Conservation (phyloP, 129 eudicot genomes). For the Erigeron canadensis region DNA sequence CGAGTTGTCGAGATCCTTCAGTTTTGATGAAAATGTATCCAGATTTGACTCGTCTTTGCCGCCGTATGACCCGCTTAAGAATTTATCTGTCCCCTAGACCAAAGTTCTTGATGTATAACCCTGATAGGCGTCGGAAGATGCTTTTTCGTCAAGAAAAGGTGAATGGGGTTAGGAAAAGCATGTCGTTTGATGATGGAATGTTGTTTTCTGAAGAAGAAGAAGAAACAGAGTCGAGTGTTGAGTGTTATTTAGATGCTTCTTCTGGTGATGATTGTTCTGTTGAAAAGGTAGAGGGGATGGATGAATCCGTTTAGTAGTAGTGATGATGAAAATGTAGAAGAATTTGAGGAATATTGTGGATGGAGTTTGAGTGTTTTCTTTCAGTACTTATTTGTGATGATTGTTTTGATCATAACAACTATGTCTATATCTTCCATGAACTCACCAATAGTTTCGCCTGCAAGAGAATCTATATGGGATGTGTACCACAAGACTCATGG, state of each 20-base stretch:
- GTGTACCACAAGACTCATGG: no score
- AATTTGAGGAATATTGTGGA: slow-evolving; percentile 32
- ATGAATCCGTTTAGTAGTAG: background rate
- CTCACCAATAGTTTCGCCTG: slow-evolving; percentile 22
- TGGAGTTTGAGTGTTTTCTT: slow-evolving; percentile 44
- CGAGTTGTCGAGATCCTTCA: slow-evolving; percentile 7
- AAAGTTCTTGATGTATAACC: slow-evolving; percentile 52
- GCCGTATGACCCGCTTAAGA: slow-evolving; percentile 57
- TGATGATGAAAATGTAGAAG: slow-evolving; percentile 23
- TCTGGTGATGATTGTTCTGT: slow-evolving; percentile 1
- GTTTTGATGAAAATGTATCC: slow-evolving; percentile 12
- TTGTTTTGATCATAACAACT: slow-evolving; percentile 41
- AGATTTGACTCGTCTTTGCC: slow-evolving; percentile 1
- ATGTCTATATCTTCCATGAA: slow-evolving; percentile 38
- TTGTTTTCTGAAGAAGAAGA: slow-evolving; percentile 16
- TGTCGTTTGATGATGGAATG: slow-evolving; percentile 33
- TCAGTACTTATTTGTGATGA: slow-evolving; percentile 41
- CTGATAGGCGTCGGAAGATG: slow-evolving; percentile 39
- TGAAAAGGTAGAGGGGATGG: background rate
- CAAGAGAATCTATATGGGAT: background rate
- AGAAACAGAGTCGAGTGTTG: slow-evolving; percentile 18
- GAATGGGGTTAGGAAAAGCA: slow-evolving; percentile 6
- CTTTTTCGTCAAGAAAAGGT: slow-evolving; percentile 24
- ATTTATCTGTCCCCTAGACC: slow-evolving; percentile 73
- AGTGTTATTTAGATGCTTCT: slow-evolving; percentile 14